These are phyloP conservation scores for Magnolia sinica DNA, from an alignment of 164 flowering plant genomes.

Conservation along the genomic window DNA sequence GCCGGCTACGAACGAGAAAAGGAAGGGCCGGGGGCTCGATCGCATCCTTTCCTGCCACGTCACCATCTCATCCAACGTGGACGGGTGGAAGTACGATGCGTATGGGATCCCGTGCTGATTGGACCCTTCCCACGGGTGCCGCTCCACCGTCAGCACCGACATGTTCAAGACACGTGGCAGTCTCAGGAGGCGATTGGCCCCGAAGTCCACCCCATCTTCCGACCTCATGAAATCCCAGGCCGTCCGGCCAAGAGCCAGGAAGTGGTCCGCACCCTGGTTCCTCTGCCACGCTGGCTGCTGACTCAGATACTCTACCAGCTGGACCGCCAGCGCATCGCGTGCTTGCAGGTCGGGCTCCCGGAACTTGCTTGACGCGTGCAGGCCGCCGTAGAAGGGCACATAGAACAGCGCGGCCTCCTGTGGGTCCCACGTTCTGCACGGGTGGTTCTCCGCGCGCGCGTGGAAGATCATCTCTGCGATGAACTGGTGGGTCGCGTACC, in stretches of 20 bases:
- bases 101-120: conserved; percentile 63
- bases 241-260: conserved; percentile 54
- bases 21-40: conserved; percentile 22
- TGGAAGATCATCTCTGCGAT: conserved; percentile 58
- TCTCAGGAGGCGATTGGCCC: conserved; percentile 39
- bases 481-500: conserved; percentile 58
- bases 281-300: conserved; percentile 34
- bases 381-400: conserved; percentile 37
- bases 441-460: conserved; percentile 29
- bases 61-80: conserved; percentile 26
- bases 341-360: conserved; percentile 27
- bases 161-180: conserved; percentile 38
- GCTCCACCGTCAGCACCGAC: conserved; percentile 66
- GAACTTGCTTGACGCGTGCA: conserved; percentile 46
- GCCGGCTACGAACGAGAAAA: conserved; percentile 55
- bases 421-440: conserved; percentile 28
- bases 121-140: conserved; percentile 50
- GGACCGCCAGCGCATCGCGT: conserved; percentile 36
- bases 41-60: conserved; percentile 40
- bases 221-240: conserved; percentile 57
- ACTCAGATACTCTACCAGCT: conserved; percentile 29
- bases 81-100: conserved; percentile 65
- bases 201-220: conserved; percentile 38
- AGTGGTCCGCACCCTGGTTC: conserved; percentile 48
- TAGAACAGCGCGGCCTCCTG: conserved; percentile 19